Evolutionary conservation across 2,329 filamentous ascomycete genomes (phyloP).

Genomic region (Monilinia aucupariae): DNA sequence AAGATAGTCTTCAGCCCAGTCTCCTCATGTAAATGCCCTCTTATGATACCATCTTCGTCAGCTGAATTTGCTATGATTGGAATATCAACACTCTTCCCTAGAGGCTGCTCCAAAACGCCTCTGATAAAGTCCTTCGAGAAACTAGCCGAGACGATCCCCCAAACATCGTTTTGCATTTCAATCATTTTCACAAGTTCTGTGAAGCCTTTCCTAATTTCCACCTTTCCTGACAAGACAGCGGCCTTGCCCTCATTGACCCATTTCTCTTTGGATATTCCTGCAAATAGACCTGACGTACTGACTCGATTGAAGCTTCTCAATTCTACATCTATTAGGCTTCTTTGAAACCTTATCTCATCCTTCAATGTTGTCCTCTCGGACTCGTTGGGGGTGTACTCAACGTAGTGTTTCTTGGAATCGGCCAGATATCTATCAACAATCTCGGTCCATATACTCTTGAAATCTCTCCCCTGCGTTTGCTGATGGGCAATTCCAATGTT

Average conservation of each 20-base stretch:
- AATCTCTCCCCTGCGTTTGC: slow-evolving; percentile 12
- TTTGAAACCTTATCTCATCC: slow-evolving; percentile 24
- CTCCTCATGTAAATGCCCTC: slow-evolving; percentile 6
- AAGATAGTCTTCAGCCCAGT: slow-evolving; percentile 15
- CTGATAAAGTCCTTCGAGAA: slow-evolving; percentile 27
- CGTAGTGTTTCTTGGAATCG: slow-evolving; percentile 21
- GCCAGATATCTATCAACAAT: slow-evolving; percentile 24
- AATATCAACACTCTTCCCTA: slow-evolving; percentile 1
- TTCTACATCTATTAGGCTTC: slow-evolving; percentile 27
- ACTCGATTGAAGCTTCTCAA: slow-evolving; percentile 28
- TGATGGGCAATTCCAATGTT: slow-evolving; percentile 21
- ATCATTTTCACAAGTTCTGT: slow-evolving; percentile 20
- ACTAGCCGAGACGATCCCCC: slow-evolving; percentile 31
- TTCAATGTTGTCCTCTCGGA: slow-evolving; percentile 21
- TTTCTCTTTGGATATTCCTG: slow-evolving; percentile 19
- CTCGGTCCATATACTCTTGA: slow-evolving; percentile 12
- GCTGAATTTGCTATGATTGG: slow-evolving; percentile 25
- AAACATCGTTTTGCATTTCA: slow-evolving; percentile 11
- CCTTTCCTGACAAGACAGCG: slow-evolving; percentile 20
- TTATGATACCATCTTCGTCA: slow-evolving; percentile 23
- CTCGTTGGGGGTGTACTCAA: slow-evolving; percentile 21
- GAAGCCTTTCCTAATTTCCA: slow-evolving; percentile 25
- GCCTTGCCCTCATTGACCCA: slow-evolving; percentile 23
- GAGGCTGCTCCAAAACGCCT: slow-evolving; percentile 22
- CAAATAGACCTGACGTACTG: slow-evolving; percentile 28